These are phyloP conservation scores for Paralagenidium karlingii DNA, from an alignment of 352 stramenopile genomes.

Conservation along the genomic window DNA sequence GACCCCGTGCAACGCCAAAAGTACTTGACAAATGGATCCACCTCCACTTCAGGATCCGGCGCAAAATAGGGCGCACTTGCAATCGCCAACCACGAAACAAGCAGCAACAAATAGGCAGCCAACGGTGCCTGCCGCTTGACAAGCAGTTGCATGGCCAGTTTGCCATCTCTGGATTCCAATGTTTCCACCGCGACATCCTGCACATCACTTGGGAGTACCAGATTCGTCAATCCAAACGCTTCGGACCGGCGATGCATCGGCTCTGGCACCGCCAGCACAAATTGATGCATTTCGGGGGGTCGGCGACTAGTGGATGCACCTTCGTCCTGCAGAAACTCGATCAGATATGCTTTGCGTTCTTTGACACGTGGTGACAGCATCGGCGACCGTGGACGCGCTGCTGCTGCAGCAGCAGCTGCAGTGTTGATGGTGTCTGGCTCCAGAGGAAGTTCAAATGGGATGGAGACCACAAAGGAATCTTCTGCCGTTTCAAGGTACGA, in stretches of 20 bases:
- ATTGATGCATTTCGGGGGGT: constrained; percentile 34
- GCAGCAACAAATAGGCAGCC: constrained; percentile 59
- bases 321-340: too few species aligned
- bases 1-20: constrained; percentile 75
- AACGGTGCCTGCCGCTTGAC: constrained; percentile 65
- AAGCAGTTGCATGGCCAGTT: constrained; percentile 53
- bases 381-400: constrained; percentile 15
- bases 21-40: constrained; percentile 72
- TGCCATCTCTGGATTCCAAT: constrained; percentile 43
- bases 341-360: constrained; percentile 63
- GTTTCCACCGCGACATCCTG: constrained; percentile 64
- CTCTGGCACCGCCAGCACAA: constrained; percentile 62
- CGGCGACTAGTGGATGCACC: constrained; percentile 27
- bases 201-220: constrained; percentile 56
- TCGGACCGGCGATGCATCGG: too few species aligned
- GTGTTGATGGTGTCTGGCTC: constrained; percentile 8
- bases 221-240: too few species aligned
- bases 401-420: constrained; percentile 5
- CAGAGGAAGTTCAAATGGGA: constrained; percentile 44
- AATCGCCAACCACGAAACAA: constrained; percentile 58
- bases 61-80: constrained; percentile 64
- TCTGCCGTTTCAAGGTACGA: constrained; percentile 61
- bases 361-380: too few species aligned
- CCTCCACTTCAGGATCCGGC: constrained; percentile 50
- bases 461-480: constrained; percentile 70